Evolutionary conservation across 2,329 filamentous ascomycete genomes (phyloP).

Genomic region (Xylariaceae sp.): DNA sequence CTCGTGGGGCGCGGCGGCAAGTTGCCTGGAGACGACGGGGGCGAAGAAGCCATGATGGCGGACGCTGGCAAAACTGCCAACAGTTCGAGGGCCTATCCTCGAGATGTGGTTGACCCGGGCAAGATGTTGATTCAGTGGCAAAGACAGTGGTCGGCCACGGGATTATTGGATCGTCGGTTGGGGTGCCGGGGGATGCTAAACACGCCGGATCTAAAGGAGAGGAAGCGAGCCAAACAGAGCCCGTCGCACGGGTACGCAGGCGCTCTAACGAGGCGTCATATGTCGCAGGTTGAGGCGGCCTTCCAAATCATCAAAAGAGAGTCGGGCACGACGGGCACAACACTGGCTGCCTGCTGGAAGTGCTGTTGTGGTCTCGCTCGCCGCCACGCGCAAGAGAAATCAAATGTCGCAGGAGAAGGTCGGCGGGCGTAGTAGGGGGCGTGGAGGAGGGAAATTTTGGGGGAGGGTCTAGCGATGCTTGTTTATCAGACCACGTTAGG

Average conservation of each 20-base stretch:
- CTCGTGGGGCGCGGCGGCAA: constrained; percentile 66
- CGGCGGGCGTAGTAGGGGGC: not conserved
- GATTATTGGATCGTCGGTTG: too few relatives aligned
- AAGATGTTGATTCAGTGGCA: too few relatives aligned
- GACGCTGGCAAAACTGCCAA: not conserved
- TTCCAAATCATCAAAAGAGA: constrained; percentile 1
- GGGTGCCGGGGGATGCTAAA: constrained; percentile 12
- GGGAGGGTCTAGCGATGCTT: not conserved
- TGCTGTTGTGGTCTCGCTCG: too few relatives aligned
- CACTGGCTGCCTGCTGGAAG: too few relatives aligned
- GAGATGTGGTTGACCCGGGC: too few relatives aligned
- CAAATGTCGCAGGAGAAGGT: too few relatives aligned
- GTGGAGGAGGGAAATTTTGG: constrained; percentile 11
- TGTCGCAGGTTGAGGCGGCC: constrained; percentile 9
- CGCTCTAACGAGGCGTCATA: constrained; percentile 16
- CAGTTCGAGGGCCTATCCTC: too few relatives aligned
- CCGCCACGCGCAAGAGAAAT: too few relatives aligned
- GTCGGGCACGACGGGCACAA: too few relatives aligned
- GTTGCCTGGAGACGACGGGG: constrained; percentile 56
- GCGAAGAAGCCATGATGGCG: constrained; percentile 56
- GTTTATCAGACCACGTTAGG: too few relatives aligned
- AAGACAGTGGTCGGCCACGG: too few relatives aligned
- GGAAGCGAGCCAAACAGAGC: constrained; percentile 4
- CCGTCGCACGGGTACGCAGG: constrained; percentile 5
- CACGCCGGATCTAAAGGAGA: constrained; percentile 4